phyloP scores from a whole-genome alignment of 1,284 basidiomycete species.

The Cryptococcus sp. region DNA sequence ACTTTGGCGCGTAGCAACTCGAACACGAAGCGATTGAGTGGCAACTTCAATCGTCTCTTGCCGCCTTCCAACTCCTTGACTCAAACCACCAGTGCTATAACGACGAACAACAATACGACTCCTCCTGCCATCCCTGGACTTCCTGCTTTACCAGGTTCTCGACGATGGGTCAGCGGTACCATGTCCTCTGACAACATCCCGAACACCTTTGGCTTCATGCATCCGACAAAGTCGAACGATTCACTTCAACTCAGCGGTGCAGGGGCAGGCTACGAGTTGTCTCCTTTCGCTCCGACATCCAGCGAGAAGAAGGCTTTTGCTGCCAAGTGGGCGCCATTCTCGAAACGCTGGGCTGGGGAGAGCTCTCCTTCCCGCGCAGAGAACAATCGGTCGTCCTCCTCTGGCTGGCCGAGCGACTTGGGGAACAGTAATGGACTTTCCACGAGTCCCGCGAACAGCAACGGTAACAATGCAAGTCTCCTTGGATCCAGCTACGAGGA shows the following conservation, averaged over 20 bases:
- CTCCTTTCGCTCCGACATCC: slow-evolving; percentile 48
- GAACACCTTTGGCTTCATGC: slow-evolving; percentile 24
- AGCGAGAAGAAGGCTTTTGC: slow-evolving; percentile 48
- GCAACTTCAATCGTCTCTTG: neutral
- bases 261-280: slow-evolving; percentile 27
- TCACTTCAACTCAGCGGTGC: slow-evolving; percentile 26
- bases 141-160: slow-evolving; percentile 23
- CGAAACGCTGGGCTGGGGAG: slow-evolving; percentile 29
- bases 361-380: slow-evolving; percentile 2
- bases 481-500: neutral
- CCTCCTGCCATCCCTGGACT: slow-evolving; percentile 19
- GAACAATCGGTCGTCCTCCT: neutral
- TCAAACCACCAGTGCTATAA: neutral
- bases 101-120: slow-evolving; percentile 3
- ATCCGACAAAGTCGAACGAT: slow-evolving; percentile 44
- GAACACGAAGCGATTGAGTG: neutral
- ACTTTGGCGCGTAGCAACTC: neutral
- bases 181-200: slow-evolving; percentile 36
- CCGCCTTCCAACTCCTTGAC: neutral
- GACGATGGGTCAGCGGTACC: slow-evolving; percentile 46
- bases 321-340: slow-evolving; percentile 46
- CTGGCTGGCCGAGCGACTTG: neutral
- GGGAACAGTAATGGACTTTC: neutral
- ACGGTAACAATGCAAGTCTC: neutral
- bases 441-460: neutral